Evolutionary conservation across 176 grass and related monocot species (phyloP), one percentile per base, ranked within the genome.

Genomic region (Oryza rufipogon): DNA sequence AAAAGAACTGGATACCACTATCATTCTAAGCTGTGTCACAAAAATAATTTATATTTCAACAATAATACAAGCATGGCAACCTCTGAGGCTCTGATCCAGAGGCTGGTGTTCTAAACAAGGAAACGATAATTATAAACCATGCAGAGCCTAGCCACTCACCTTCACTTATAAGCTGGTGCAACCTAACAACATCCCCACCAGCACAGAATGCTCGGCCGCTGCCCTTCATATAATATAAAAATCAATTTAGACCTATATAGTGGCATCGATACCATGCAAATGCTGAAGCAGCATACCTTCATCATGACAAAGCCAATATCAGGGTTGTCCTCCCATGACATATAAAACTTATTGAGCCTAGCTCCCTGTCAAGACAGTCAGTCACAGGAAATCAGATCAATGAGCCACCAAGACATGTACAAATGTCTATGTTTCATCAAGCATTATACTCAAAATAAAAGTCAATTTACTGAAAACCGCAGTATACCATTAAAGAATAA

Each of bases 251-350:
- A 84, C 65, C 56, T 32, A 9, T 45, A 64, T 26, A 75, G 52
- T 20, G 67, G 46, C 51, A 66, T 36, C 56, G 78, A 47, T 71
- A 67, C 58, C 70, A 85, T 9, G 42, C 32, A 79, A 78, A 61
- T 85, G 34, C 75, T 69, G 73, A 78, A 80, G 80, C 74, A 68
- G 44, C 68, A 70, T 91, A 99, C 96, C 91, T 96, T 99, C 91
- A 99, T 94, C 83, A 96, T 91, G n/a, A 96, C 89, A 72, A 99
- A 99, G 42, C 93, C 93, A 81, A 99, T 89, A 73, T 99, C 91
- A 46, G 93, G 85, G 71, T 90, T 94, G 85, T 98, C 91, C 68
- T 98, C 96, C 96, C 96, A 98, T 38, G 93, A 95, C 63, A 90
- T 84, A 73, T 99, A 99, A 19, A 99, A 87, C 80, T 92, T 99